Conservation (phyloP, 2,329 filamentous ascomycete genomes). For the Penicillium sp. region DNA sequence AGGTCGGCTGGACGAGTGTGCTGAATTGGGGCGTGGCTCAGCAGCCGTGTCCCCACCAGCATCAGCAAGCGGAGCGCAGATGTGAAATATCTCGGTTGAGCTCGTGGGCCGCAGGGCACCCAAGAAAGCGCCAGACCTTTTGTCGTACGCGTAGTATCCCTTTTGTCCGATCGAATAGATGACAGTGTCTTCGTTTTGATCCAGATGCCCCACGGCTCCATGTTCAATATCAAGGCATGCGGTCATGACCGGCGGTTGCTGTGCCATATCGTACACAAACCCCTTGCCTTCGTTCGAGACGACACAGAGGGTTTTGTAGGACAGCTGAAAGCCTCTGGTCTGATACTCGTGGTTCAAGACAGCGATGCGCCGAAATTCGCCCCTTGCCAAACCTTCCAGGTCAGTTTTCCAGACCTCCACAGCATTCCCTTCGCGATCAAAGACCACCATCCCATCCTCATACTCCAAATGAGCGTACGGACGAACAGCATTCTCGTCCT, state of each 20-base stretch:
- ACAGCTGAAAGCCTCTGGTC: constrained; percentile 44
- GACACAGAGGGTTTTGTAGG: constrained; percentile 41
- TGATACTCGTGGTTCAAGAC: constrained; percentile 39
- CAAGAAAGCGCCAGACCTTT: constrained; percentile 34
- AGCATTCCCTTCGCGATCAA: constrained; percentile 41
- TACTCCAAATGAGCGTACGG: constrained; percentile 46
- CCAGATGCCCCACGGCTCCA: constrained; percentile 42
- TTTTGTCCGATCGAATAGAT: constrained; percentile 41
- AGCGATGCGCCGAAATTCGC: constrained; percentile 38
- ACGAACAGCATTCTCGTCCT: constrained; percentile 30
- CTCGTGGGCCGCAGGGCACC: constrained; percentile 35
- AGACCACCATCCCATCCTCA: constrained; percentile 42
- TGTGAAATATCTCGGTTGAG: constrained; percentile 31
- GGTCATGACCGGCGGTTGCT: constrained; percentile 28
- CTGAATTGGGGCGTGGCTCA: not conserved
- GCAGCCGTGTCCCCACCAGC: constrained; percentile 6
- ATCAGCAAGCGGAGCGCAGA: constrained; percentile 22
- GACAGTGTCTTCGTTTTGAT: constrained; percentile 39
- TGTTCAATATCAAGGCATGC: constrained; percentile 36
- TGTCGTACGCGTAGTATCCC: constrained; percentile 42
- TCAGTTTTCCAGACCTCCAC: constrained; percentile 44
- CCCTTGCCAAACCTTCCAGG: constrained; percentile 28
- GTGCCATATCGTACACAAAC: constrained; percentile 43
- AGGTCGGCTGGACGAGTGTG: constrained; percentile 13
- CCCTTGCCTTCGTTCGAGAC: constrained; percentile 41